phyloP scores from a whole-genome alignment of 192 early-diverging fungal genomes.

The Umbelopsis sp. region DNA sequence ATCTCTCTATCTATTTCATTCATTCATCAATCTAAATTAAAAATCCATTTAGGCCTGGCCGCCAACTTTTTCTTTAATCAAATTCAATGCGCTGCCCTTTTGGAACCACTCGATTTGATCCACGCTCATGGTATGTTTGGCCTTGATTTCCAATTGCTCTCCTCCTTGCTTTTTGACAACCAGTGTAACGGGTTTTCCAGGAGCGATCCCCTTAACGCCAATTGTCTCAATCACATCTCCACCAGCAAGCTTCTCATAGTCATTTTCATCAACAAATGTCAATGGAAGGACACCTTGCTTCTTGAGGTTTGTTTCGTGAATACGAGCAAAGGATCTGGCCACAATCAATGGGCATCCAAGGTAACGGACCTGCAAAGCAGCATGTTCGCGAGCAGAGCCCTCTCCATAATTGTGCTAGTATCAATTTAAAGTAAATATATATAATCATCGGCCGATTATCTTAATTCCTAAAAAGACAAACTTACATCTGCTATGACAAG shows the following conservation, averaged over 20 bases:
- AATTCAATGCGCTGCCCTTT: constrained; percentile 89
- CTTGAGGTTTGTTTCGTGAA: constrained; percentile 99
- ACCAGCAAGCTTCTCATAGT: constrained; percentile 78
- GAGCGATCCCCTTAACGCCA: constrained; percentile 67
- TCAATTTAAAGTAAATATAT: constrained; percentile 12
- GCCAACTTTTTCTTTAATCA: constrained; percentile 55
- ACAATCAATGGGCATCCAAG: constrained; percentile 85
- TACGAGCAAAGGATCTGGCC: constrained; percentile 94
- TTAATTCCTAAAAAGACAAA: constrained; percentile 3
- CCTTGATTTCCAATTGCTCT: constrained; percentile 57
- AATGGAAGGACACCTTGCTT: constrained; percentile 98
- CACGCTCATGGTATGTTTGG: constrained; percentile 84
- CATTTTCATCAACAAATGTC: constrained; percentile 82
- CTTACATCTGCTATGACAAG: constrained; percentile 81
- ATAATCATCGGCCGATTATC: neutral
- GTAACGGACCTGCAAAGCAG: constrained; percentile 86
- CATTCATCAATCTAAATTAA: neutral
- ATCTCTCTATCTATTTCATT: neutral
- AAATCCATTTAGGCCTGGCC: neutral
- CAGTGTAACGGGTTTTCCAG: constrained; percentile 63
- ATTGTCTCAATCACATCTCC: constrained; percentile 67
- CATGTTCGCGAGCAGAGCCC: constrained; percentile 92
- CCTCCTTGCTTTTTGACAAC: constrained; percentile 62
- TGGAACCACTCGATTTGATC: constrained; percentile 95
- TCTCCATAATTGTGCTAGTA: constrained; percentile 87